phyloP scores from a whole-genome alignment of 2,329 filamentous ascomycete genomes.

The Ophiosphaerella narmari region DNA sequence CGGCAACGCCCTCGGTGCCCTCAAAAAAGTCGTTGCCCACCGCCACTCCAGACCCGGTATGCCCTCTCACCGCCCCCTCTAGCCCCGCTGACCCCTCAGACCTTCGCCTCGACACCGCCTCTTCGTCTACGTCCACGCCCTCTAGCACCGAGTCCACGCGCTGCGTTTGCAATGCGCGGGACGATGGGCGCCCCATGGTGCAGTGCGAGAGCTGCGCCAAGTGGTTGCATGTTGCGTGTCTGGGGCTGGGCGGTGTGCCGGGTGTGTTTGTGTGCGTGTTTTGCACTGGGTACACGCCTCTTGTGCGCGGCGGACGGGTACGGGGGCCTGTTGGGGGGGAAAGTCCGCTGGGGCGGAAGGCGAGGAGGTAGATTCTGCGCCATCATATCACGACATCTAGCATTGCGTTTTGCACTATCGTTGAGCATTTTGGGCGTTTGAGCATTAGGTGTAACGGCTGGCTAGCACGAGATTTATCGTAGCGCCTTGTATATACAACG shows the following conservation, averaged over 20 bases:
- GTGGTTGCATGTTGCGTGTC: slow-evolving; percentile 64
- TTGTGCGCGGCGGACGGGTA: slow-evolving; percentile 13
- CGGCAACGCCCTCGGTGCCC: slow-evolving; percentile 47
- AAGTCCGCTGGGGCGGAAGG: too few species aligned
- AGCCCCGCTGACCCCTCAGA: slow-evolving; percentile 19
- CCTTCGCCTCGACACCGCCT: slow-evolving; percentile 31
- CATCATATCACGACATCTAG: too few species aligned
- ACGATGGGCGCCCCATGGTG: slow-evolving; percentile 62
- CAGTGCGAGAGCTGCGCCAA: slow-evolving; percentile 68
- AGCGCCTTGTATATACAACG: too few species aligned
- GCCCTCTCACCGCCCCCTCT: slow-evolving; percentile 1
- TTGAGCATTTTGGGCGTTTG: too few species aligned
- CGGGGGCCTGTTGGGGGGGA: slow-evolving; percentile 9
- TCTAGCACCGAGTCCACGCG: slow-evolving; percentile 53
- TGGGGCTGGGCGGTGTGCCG: slow-evolving; percentile 57
- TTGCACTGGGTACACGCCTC: slow-evolving; percentile 39
- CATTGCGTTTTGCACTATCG: too few species aligned
- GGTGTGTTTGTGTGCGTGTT: slow-evolving; percentile 48
- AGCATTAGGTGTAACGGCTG: too few species aligned
- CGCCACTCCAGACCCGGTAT: slow-evolving; percentile 44
- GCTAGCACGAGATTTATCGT: too few species aligned
- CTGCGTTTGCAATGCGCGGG: slow-evolving; percentile 61
- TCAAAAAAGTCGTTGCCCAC: slow-evolving; percentile 48
- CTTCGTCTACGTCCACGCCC: slow-evolving; percentile 1
- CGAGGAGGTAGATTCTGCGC: too few species aligned